phyloP scores from a whole-genome alignment of 2,329 filamentous ascomycete species.

The Pseudogymnoascus sp. region DNA sequence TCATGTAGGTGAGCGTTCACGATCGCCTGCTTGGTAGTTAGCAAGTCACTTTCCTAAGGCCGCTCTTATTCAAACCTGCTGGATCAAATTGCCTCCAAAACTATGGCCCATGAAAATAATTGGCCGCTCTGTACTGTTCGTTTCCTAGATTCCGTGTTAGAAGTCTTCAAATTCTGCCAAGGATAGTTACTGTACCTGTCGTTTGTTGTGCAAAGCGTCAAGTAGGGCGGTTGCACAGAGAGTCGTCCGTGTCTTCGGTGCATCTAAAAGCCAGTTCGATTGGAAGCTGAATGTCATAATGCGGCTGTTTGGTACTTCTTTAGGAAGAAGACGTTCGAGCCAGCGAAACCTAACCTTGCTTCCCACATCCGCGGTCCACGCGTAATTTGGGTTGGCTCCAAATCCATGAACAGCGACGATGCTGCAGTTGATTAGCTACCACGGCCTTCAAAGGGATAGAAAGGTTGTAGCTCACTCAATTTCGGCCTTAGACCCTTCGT shows the following conservation, averaged over 20 bases:
- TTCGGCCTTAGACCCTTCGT: not conserved
- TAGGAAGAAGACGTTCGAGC: not conserved
- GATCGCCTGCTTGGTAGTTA: not conserved
- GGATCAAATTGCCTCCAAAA: constrained; percentile 25
- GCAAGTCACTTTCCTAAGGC: not conserved
- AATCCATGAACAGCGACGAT: not conserved
- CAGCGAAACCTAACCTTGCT: not conserved
- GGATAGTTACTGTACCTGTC: not conserved
- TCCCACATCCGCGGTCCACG: not conserved
- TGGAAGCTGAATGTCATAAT: not conserved
- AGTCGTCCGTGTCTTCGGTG: not conserved
- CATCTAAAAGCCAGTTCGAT: not conserved
- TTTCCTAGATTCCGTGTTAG: constrained; percentile 17
- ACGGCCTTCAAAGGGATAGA: not conserved
- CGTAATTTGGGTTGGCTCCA: not conserved
- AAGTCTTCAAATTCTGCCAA: not conserved
- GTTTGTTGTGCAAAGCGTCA: not conserved
- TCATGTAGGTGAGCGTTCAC: not conserved
- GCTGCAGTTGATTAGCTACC: not conserved
- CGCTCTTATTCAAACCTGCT: constrained; percentile 17
- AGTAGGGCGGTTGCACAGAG: not conserved
- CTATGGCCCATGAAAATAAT: constrained; percentile 27
- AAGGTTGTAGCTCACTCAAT: not conserved
- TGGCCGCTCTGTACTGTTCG: constrained; percentile 21
- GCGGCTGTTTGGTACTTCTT: not conserved